Conservation (phyloP, 495 filamentous ascomycete genomes). For the Penicillium daleae region DNA sequence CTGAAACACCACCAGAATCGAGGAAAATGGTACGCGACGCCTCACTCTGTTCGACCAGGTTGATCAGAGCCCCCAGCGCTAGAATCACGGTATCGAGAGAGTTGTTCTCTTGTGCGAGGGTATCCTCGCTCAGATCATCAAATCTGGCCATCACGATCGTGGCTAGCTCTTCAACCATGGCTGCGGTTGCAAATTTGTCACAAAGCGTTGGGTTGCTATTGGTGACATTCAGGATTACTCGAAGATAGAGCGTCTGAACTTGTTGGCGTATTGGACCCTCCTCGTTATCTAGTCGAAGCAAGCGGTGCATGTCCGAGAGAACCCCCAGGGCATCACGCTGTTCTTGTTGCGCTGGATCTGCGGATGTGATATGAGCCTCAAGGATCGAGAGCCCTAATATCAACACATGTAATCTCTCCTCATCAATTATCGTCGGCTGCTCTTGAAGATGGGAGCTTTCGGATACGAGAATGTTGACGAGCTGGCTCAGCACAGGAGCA, state of each 20-base stretch:
- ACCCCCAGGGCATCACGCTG: constrained; percentile 30
- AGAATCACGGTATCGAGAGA: constrained; percentile 75
- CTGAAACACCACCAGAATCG: constrained; percentile 16
- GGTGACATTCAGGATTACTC: constrained; percentile 83
- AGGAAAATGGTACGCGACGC: constrained; percentile 50
- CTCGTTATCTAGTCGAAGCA: constrained; percentile 28
- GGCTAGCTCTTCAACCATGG: constrained; percentile 60
- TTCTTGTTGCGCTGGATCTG: constrained; percentile 25
- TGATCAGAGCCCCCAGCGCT: constrained; percentile 83
- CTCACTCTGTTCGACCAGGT: constrained; percentile 78
- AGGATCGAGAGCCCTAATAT: constrained; percentile 61
- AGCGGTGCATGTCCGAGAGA: constrained; percentile 34
- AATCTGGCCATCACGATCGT: constrained; percentile 50
- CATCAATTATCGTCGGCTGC: background rate
- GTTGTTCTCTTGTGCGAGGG: constrained; percentile 49
- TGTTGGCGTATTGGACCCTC: constrained; percentile 19
- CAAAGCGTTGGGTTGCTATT: constrained; percentile 77
- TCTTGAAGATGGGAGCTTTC: constrained; percentile 12
- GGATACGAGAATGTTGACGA: constrained; percentile 35
- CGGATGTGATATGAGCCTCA: constrained; percentile 57
- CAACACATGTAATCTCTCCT: constrained; percentile 24
- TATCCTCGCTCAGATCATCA: constrained; percentile 40
- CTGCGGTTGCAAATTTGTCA: constrained; percentile 61
- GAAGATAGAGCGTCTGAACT: constrained; percentile 51
- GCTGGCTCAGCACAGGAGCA: constrained; percentile 23